Evolutionary conservation across 2,329 filamentous ascomycete species (phyloP).

Genomic region (Fusarium nanum): DNA sequence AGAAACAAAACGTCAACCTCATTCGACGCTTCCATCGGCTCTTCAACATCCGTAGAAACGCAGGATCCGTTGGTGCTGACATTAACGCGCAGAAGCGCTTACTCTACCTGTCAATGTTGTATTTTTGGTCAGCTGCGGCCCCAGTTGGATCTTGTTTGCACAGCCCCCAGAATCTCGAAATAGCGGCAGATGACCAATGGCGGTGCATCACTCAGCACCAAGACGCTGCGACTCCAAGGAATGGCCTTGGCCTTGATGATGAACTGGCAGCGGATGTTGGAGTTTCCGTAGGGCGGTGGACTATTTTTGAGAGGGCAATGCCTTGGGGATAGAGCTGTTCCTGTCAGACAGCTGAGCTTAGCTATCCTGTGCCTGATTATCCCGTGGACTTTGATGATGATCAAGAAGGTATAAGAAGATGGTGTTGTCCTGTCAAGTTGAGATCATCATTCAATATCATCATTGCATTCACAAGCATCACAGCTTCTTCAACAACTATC

Average conservation of each 20-base stretch:
- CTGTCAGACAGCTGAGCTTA: conserved; percentile 14
- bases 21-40: conserved; percentile 23
- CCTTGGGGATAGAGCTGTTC: conserved; percentile 15
- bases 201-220: conserved; percentile 5
- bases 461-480: conserved; percentile 13
- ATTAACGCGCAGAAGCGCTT: conserved; percentile 23
- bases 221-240: background rate
- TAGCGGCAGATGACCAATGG: conserved; percentile 28
- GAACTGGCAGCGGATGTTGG: conserved; percentile 30
- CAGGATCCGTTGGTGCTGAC: conserved; percentile 25
- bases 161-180: conserved; percentile 36
- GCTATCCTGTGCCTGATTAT: conserved; percentile 12
- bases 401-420: conserved; percentile 41
- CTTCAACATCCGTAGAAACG: conserved; percentile 11
- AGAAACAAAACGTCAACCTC: background rate
- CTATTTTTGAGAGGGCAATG: conserved; percentile 32
- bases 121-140: conserved; percentile 34
- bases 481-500: background rate
- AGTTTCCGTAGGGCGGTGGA: conserved; percentile 16
- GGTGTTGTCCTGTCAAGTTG: conserved; percentile 19
- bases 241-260: conserved; percentile 2
- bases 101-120: conserved; percentile 1
- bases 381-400: conserved; percentile 5
- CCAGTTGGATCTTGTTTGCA: conserved; percentile 15
- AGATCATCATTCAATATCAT: conserved; percentile 39